Conservation (phyloP, 352 stramenopile species). For the Phytophthora aleatoria region DNA sequence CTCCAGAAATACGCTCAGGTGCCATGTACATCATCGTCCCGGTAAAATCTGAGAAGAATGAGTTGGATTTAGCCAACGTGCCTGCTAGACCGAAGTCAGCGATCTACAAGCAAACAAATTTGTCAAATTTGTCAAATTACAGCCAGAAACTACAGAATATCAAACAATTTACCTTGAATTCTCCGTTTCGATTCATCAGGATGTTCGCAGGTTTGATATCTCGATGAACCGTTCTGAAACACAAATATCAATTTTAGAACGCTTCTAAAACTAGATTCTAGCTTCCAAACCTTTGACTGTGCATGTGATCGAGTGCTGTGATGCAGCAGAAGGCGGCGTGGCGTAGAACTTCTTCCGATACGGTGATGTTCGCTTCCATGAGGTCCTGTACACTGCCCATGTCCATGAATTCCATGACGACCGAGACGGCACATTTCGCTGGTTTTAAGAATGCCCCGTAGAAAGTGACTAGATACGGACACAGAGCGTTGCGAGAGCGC, state of each 20-base stretch:
- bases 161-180: conserved; percentile 69
- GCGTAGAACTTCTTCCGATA: conserved; percentile 64
- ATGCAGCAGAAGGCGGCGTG: conserved; percentile 87
- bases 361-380: conserved; percentile 46
- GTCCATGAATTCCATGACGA: conserved; percentile 95
- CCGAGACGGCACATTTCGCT: conserved; percentile 72
- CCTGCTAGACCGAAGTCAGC: conserved; percentile 83
- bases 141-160: not conserved
- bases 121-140: not conserved
- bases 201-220: conserved; percentile 94
- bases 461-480: conserved; percentile 89
- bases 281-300: conserved; percentile 54
- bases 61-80: conserved; percentile 74
- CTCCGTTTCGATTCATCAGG: conserved; percentile 78
- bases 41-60: conserved; percentile 86
- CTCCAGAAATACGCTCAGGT: conserved; percentile 90
- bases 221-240: conserved; percentile 47
- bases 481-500: conserved; percentile 17
- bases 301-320: conserved; percentile 85
- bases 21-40: conserved; percentile 96
- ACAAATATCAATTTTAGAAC: not conserved
- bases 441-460: conserved; percentile 88
- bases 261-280: not conserved
- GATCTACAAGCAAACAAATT: conserved; percentile 39
- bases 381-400: conserved; percentile 87